A percentile compares a stretch with the other conserved stretches of the same genome.
These are phyloP conservation scores for Cladosporium phlei DNA, from an alignment of 2,329 filamentous ascomycete genomes.

Conservation along the genomic window DNA sequence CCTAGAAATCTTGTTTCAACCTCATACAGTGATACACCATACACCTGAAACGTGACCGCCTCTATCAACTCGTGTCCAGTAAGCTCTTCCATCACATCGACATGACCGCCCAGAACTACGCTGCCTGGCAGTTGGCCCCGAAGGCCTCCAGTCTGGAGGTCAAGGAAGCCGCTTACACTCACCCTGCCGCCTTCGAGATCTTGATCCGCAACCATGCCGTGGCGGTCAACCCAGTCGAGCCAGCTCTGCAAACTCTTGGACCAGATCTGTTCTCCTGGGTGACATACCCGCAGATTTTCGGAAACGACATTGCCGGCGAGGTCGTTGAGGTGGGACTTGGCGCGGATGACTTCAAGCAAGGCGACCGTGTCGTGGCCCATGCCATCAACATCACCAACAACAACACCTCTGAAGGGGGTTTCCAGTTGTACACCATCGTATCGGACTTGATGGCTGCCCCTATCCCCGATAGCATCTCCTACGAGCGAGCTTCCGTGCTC, in stretches of 20 bases:
- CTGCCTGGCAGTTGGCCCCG: constrained; percentile 1
- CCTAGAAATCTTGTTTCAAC: no score
- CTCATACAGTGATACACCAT: no score
- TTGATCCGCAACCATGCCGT: constrained; percentile 32
- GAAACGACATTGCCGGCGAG: constrained; percentile 25
- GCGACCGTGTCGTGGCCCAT: constrained; percentile 26
- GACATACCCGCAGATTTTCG: constrained; percentile 23
- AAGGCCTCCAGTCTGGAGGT: constrained; percentile 15
- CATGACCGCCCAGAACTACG: no score
- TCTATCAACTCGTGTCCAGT: no score
- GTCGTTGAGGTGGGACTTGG: constrained; percentile 28
- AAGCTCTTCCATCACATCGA: no score
- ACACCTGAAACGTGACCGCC: no score
- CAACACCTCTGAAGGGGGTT: constrained; percentile 17
- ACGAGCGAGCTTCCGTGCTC: constrained; percentile 20
- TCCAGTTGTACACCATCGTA: constrained; percentile 19
- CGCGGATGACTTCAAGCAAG: constrained; percentile 23
- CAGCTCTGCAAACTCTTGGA: constrained; percentile 33
- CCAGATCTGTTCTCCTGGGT: constrained; percentile 21
- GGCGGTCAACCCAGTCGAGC: constrained; percentile 37
- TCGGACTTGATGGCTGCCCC: constrained; percentile 12
- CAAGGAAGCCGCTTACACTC: constrained; percentile 16
- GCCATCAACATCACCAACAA: constrained; percentile 15
- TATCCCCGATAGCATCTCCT: constrained; percentile 18
- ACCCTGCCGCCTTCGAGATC: constrained; percentile 28